Evolutionary conservation across 2,329 filamentous ascomycete species (phyloP), one percentile per base, ranked within the genome.

Genomic region (Tolypocladium capitatum): DNA sequence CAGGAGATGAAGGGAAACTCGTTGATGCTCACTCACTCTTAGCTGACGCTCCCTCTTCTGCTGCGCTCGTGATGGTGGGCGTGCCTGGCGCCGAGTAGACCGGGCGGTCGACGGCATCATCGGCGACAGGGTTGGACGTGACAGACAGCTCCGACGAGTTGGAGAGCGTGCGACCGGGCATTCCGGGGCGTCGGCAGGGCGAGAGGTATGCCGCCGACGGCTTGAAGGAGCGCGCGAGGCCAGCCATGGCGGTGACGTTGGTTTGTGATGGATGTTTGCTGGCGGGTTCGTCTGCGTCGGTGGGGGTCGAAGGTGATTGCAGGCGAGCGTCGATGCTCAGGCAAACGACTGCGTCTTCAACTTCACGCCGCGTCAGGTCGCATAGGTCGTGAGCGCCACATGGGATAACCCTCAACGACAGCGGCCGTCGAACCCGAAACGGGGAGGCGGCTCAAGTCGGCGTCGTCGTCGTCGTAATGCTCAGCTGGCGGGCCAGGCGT

Each of bases 181-280:
- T 69, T 36, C 62, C 61, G 33, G 71, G 73, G 38, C 72, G 67
- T 51, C 69, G 63, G 18, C 59, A 57, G 43, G 68, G 66, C 47
- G 70, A 63, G 32, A 72, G 61, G 53, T 70, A 71, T 24, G 64
- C 64, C 36, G 65, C 62, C 36, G 70, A 61, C 8, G 71, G 65
- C 53, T 74, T 67, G 59, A 76, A 68, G 13, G 73, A 73, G 53
- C 72, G 69, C 42, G 69, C 65, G 50, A 75, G 62, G 58, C 63
- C 69, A 49, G 72, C 67, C 73, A 77, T 76, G 35, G 24, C 28
- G 32, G 16, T 5, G 40, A 7, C 31, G 46, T 30, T 7, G 18
- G 45, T 28, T 33, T 24, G 16, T 5, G 36, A 14, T 14, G n/a
- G 36, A 5, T n/a, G 14, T n/a, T 27, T 16, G 21, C 36, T 10